Evolutionary conservation across 441 rosid species (phyloP), one percentile per base, ranked within the genome.

Genomic region (Eugenia klotzschiana): DNA sequence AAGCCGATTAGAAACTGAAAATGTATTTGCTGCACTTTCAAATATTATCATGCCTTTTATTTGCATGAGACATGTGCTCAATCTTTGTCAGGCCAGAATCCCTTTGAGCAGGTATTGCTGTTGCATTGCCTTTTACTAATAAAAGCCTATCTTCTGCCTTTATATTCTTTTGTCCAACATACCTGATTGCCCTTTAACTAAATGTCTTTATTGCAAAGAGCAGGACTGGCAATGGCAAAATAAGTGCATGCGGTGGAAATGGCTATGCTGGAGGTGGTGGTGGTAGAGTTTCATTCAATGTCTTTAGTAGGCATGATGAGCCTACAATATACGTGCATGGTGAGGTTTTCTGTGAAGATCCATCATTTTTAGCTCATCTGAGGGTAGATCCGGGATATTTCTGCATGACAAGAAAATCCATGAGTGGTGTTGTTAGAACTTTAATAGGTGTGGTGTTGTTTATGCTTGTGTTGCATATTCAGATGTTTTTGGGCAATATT

Each of bases 191-290:
- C 77, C 77, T 18, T 64, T 64, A 64, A 64, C 25, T 64, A 64
- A 33, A 4, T 10, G 15, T 64, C 14, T 64, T 64, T 64, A 33
- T 69, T 69, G 77, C 77, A 33, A 87, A 90, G 91, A 86, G 92
- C 96, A 98, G 99, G 99, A 93, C 91, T 73, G 99, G 99, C 90
- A 85, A 87, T 91, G 99, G 99, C 83, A 86, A 82, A 88, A 93
- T 97, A 80, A 98, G 95, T 88, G 98, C 99, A 40, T 93, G 98
- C 84, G 99, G 99, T 55, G 99, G 99, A 83, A 86, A 91, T 88
- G 99, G 99, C 86, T 96, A 91, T 88, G 98, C 90, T 82, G 99
- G 98, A 73, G 99, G 99, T 26, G 99, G 99, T 58, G 99, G 99
- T 82, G 99, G 99, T 87, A 94, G 99, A 91, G 91, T 98, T 84